Base-by-base conservation (phyloP, 768 basidiomycete genomes). In the Hebeloma cylindrosporum region DNA sequence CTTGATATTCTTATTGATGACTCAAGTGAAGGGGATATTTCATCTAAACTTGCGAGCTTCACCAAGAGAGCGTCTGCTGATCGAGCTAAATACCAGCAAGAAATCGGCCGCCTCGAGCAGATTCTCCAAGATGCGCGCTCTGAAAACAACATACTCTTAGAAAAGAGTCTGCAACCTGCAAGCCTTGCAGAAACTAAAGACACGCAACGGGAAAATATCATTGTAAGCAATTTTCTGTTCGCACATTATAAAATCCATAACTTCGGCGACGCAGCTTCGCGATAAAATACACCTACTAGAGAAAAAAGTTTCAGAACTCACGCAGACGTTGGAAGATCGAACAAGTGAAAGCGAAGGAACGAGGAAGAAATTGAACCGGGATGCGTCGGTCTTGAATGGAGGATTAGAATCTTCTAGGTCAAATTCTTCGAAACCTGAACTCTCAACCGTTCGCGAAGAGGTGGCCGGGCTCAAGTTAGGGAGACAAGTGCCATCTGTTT, bases 401-500 rank as follows among this genome's bases (percentile, higher is more conserved):
- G 36, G 30, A 8, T 31, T 50, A 5, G 60, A 60, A 16, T 21
- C 52, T 11, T 48, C 55, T 3, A 50, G 65, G 4, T 63, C 60
- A 30, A 64, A 70, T 7, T 66, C 72, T 2, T 71, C 73, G 10
- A 83, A 80, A 56, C 66, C 79, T 16, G 83, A 86, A 51, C 59
- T 69, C 5, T 69, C 73, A 31, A 59, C 63, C 2, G 65, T 70
- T 18, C 61, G 66, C 18, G 85, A 88, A 44, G 90, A 93, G 64
- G 81, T 92, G 45, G 81, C 75, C 9, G 92, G 92, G 6, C 76
- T 94, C 29, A 93, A 93, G 88, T 90, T 60, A n/a, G n/a, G n/a
- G n/a, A 18, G 74, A 62, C 6, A 13, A 23, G 1, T 16, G 20
- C 6, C 5, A 25, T 25, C 13, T 25, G 9, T 23, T 6, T 8